These are phyloP conservation scores for Teratosphaeria zuluensis DNA, from an alignment of 2,329 filamentous ascomycete species.

Conservation along the genomic window DNA sequence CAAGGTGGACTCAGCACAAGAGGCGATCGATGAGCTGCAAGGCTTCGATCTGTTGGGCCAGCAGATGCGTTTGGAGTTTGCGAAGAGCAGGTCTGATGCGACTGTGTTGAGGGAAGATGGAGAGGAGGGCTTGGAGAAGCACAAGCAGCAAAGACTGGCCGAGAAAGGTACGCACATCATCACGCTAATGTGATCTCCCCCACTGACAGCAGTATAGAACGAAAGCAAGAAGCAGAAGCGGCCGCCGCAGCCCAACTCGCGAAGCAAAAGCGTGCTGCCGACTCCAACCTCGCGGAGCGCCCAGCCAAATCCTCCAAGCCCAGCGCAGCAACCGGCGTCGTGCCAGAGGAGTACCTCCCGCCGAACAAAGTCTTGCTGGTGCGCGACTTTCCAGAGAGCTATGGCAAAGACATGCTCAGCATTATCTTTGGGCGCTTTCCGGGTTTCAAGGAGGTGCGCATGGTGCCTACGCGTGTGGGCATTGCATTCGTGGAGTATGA, in stretches of 20 bases:
- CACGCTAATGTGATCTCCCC: constrained; percentile 30
- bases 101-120: constrained; percentile 67
- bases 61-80: constrained; percentile 75
- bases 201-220: constrained; percentile 40
- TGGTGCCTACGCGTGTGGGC: constrained; percentile 75
- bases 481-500: constrained; percentile 98
- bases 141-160: constrained; percentile 73
- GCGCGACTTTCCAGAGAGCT: constrained; percentile 81
- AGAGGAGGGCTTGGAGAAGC: constrained; percentile 72
- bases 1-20: constrained; percentile 62
- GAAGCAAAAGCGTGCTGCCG: constrained; percentile 37
- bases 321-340: constrained; percentile 53
- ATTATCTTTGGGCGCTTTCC: constrained; percentile 81
- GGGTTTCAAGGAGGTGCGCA: constrained; percentile 84
- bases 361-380: constrained; percentile 96
- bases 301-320: constrained; percentile 62
- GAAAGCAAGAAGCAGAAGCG: constrained; percentile 73
- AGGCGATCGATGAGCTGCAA: constrained; percentile 79
- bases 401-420: constrained; percentile 69
- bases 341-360: constrained; percentile 95
- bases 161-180: constrained; percentile 62
- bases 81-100: constrained; percentile 76
- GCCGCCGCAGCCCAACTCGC: constrained; percentile 38
- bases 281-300: constrained; percentile 46
- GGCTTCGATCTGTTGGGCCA: constrained; percentile 91